Evolutionary conservation across 2,329 filamentous ascomycete species (phyloP), one percentile per base, ranked within the genome.

Genomic region (Pseudophaeomoniella oleicola): DNA sequence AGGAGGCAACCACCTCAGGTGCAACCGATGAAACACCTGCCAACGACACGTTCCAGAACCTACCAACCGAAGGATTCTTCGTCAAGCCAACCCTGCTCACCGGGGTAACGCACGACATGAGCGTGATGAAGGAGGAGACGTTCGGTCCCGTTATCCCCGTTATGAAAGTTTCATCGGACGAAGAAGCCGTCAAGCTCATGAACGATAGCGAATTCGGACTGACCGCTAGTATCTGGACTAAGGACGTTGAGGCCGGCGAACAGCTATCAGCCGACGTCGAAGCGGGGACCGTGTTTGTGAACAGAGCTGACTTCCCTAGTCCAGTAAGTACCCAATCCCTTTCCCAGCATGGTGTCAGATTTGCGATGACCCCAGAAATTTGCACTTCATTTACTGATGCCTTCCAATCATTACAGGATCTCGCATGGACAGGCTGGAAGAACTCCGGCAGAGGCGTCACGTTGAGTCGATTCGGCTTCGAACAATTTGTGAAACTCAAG

Each of bases 401-500:
- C 34, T 42, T 35, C 36, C 22, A 34, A 32, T 39, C 31, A 27
- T 9, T n/a, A 27, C 22, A 27, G 22, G 85, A 93, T 58, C 72
- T 93, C 46, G 85, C 86, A n/a, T 93, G 85, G 85, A 90, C 87
- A 2, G 88, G 88, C 9, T 94, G 86, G 86, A 96, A 96, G 67
- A 86, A 94, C 56, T 94, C 86, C 42, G 88, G 88, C 45, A 87
- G 83, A 58, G 88, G 88, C 15, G 80, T 87, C 48, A 94, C 87
- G 6, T 63, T 96, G 49, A 90, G 85, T 62, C 78, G 67, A 49
- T 93, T 87, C 52, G 88, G 88, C 9, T 96, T 92, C 53, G 88
- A 94, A 50, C 84, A 93, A 55, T 96, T 94, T 54, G 80, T 92
- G 54, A 93, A 90, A 69, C 70, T 94, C 50, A 94, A 94, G 77